These are phyloP conservation scores for Auricularia auricula-judae DNA, from an alignment of 768 basidiomycete species.

Conservation along the genomic window DNA sequence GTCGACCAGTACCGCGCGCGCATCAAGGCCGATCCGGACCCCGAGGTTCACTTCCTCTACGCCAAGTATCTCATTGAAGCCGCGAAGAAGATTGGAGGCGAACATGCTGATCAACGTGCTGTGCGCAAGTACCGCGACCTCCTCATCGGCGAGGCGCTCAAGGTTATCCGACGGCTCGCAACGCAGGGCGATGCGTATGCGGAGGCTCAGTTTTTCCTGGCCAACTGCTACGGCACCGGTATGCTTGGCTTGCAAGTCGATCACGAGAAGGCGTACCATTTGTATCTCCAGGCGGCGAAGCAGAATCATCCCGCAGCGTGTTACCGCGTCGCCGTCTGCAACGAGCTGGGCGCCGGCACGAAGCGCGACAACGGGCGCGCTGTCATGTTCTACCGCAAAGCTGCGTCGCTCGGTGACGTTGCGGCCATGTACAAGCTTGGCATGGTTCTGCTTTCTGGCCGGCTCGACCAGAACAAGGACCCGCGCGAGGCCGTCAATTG, in stretches of 20 bases:
- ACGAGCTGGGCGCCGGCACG: conserved; percentile 96
- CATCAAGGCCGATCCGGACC: conserved; percentile 96
- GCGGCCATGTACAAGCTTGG: conserved; percentile 99
- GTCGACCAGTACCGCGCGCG: conserved; percentile 96
- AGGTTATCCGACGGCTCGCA: conserved; percentile 85
- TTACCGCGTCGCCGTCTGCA: conserved; percentile 96
- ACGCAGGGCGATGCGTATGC: conserved; percentile 87
- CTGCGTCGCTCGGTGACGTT: conserved; percentile 91
- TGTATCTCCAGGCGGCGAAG: conserved; percentile 94
- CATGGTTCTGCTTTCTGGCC: conserved; percentile 86
- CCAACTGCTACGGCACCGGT: conserved; percentile 94
- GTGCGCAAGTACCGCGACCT: conserved; percentile 87
- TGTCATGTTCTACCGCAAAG: conserved; percentile 92
- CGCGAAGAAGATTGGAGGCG: conserved; percentile 76
- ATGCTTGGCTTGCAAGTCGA: conserved; percentile 93
- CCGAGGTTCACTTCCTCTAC: conserved; percentile 94
- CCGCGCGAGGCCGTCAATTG: conserved; percentile 88
- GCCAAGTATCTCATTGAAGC: conserved; percentile 99
- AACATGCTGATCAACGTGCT: conserved; percentile 64
- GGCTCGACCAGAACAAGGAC: conserved; percentile 73
- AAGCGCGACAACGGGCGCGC: conserved; percentile 79
- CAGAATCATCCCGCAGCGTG: conserved; percentile 92
- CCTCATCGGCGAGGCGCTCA: conserved; percentile 79
- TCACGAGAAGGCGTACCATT: conserved; percentile 94
- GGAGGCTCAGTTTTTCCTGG: conserved; percentile 97